phyloP scores from a whole-genome alignment of 73 alveolate species.

The Symbiodinium pilosum region DNA sequence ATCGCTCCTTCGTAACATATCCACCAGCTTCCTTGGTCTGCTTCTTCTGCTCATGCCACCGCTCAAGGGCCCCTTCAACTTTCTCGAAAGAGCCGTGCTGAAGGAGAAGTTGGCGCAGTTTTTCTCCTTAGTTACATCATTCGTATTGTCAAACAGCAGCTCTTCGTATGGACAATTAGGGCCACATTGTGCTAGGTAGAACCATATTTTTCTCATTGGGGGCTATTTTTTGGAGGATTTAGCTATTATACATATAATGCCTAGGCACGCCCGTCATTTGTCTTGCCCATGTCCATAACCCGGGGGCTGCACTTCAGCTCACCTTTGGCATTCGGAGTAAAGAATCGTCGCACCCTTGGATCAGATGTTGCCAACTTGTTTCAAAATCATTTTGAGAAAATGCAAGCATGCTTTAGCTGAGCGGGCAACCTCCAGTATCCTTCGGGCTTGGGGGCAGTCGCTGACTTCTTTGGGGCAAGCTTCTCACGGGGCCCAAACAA shows the following conservation, averaged over 20 bases:
- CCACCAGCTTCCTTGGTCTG: conserved; percentile 9
- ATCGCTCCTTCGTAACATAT: not conserved
- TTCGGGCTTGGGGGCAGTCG: not conserved
- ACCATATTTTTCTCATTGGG: too few species aligned
- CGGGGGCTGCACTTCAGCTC: not conserved
- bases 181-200: too few species aligned
- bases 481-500: not conserved
- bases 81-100: not conserved
- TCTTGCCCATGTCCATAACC: not conserved
- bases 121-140: not conserved
- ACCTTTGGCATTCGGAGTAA: not conserved
- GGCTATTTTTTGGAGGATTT: too few species aligned
- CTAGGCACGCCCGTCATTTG: conserved; percentile 22
- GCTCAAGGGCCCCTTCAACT: not conserved
- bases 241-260: not conserved
- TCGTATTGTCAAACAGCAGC: too few species aligned
- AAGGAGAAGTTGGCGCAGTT: not conserved
- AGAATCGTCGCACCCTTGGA: conserved; percentile 38
- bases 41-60: not conserved
- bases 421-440: not conserved
- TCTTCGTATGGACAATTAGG: too few species aligned
- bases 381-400: too few species aligned
- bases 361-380: not conserved
- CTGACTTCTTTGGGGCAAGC: not conserved
- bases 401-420: too few species aligned